A percentile compares a stretch with the other conserved stretches of the same genome.
These are phyloP conservation scores for Excoecaria cochinchinensis DNA, from an alignment of 345 rosid species.

Conservation along the genomic window DNA sequence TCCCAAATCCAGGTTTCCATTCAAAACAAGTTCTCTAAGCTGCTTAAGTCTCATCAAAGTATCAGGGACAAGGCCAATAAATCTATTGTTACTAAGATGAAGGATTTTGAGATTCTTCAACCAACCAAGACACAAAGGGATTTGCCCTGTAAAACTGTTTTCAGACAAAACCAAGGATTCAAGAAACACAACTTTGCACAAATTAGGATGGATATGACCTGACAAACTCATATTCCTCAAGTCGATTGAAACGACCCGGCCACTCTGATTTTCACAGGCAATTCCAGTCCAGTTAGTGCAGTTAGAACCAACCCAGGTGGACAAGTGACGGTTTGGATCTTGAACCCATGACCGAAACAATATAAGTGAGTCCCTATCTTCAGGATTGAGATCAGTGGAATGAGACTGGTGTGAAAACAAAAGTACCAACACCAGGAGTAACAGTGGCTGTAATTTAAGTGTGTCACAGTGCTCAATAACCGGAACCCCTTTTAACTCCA, in stretches of 20 bases:
- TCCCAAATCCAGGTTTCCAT: constrained; percentile 53
- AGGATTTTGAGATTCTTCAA: constrained; percentile 54
- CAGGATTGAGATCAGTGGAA: constrained; percentile 47
- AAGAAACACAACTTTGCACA: constrained; percentile 60
- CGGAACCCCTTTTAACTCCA: constrained; percentile 25
- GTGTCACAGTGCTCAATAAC: neutral
- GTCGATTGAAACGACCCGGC: constrained; percentile 59
- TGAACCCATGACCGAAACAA: constrained; percentile 50
- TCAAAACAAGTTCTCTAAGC: constrained; percentile 56
- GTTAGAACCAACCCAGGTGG: constrained; percentile 64
- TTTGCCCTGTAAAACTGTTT: constrained; percentile 53
- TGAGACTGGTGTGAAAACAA: constrained; percentile 36
- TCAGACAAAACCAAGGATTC: constrained; percentile 51
- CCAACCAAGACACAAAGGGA: constrained; percentile 65
- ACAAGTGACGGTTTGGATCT: constrained; percentile 54
- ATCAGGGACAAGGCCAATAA: constrained; percentile 57
- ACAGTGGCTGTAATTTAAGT: constrained; percentile 9
- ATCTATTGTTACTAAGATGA: constrained; percentile 64
- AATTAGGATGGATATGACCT: constrained; percentile 54
- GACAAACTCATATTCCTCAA: constrained; percentile 54
- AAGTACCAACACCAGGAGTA: constrained; percentile 28
- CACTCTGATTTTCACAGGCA: constrained; percentile 52
- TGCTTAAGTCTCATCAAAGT: constrained; percentile 43
- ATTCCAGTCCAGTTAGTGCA: constrained; percentile 80
- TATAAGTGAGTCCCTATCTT: constrained; percentile 57